A percentile compares a stretch with the other conserved stretches of the same genome.
phyloP scores from a whole-genome alignment of 2,329 filamentous ascomycete genomes.

The Myotisia sp. region DNA sequence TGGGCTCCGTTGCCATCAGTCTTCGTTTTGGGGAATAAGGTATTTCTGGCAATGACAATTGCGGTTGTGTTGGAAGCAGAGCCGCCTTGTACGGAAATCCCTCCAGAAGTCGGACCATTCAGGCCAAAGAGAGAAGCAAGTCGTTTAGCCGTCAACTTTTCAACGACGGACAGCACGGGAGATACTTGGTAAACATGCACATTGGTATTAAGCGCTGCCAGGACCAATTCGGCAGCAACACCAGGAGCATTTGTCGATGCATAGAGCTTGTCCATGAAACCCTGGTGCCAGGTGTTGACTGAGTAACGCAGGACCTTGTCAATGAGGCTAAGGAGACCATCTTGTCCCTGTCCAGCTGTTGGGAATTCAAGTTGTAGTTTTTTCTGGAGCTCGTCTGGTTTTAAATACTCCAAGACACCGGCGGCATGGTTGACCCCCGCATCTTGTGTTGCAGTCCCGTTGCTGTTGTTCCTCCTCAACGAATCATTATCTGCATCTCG shows the following conservation, averaged over 20 bases:
- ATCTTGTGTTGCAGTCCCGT: conserved; percentile 53
- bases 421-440: no score
- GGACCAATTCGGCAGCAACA: conserved; percentile 67
- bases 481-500: conserved; percentile 25
- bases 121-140: conserved; percentile 70
- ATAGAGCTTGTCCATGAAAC: conserved; percentile 92
- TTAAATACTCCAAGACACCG: conserved; percentile 49
- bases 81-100: conserved; percentile 65
- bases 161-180: conserved; percentile 71
- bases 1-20: conserved; percentile 48
- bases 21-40: conserved; percentile 67
- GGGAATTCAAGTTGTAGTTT: conserved; percentile 43
- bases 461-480: conserved; percentile 34
- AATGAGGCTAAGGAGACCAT: conserved; percentile 59
- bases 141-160: conserved; percentile 62
- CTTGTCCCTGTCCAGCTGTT: conserved; percentile 45
- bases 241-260: conserved; percentile 79
- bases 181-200: conserved; percentile 90
- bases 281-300: conserved; percentile 98
- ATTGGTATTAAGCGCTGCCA: conserved; percentile 83
- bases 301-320: conserved; percentile 63
- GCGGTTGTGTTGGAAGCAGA: conserved; percentile 73
- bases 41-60: conserved; percentile 77
- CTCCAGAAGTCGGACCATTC: conserved; percentile 51
- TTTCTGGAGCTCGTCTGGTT: conserved; percentile 44